Evolutionary conservation across 2,329 filamentous ascomycete species (phyloP).

Genomic region (Amauroascus niger): DNA sequence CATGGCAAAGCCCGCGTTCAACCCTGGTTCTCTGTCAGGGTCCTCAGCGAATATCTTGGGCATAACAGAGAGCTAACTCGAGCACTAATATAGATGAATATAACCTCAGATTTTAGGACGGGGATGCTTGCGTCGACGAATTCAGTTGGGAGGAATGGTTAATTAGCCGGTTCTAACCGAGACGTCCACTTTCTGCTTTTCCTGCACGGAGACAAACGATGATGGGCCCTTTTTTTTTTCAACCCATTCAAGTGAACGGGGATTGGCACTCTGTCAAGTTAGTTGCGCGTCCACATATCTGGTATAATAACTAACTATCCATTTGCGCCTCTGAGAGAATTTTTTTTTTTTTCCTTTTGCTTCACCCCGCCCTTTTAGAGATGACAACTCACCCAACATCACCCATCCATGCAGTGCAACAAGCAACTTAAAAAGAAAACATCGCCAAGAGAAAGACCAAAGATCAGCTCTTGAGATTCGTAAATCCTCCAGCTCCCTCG

Average conservation of each 20-base stretch:
- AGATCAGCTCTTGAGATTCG: background rate
- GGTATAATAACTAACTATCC: too few species aligned
- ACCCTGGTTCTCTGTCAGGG: background rate
- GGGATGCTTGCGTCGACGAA: too few species aligned
- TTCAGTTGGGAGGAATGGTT: too few species aligned
- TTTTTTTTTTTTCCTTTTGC: too few species aligned
- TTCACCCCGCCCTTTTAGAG: background rate
- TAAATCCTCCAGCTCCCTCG: background rate
- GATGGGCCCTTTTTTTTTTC: background rate
- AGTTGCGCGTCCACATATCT: background rate
- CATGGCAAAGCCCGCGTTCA: background rate
- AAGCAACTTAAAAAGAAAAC: background rate
- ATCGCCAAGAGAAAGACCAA: background rate
- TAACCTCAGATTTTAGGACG: too few species aligned
- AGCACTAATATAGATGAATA: too few species aligned
- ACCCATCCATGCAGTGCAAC: slow-evolving; percentile 3
- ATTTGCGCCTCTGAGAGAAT: too few species aligned
- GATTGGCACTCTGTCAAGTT: background rate
- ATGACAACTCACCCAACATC: background rate
- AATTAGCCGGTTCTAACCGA: background rate
- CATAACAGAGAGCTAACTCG: too few species aligned
- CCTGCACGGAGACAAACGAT: too few species aligned
- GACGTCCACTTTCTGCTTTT: background rate
- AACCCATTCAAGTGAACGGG: background rate
- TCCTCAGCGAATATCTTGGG: too few species aligned